Evolutionary conservation across 768 basidiomycete genomes (phyloP).

Genomic region (Lentinula lateritia): DNA sequence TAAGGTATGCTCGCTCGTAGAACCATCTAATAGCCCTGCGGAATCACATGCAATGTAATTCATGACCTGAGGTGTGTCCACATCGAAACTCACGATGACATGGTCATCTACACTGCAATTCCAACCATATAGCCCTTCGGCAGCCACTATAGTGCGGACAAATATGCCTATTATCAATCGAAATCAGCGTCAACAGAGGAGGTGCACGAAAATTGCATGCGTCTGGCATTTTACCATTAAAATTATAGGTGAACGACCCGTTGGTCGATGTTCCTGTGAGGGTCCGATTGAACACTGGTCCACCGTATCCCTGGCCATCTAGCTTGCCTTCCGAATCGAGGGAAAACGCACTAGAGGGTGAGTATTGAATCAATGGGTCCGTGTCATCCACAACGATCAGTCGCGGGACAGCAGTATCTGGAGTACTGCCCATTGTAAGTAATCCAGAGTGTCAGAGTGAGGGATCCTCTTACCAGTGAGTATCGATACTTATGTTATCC

Average conservation of each 20-base stretch:
- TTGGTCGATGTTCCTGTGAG: neutral
- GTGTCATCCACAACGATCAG: constrained; percentile 3
- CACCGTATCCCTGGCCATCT: neutral
- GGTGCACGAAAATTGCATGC: too few relatives aligned
- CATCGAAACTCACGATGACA: neutral
- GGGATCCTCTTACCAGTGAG: too few relatives aligned
- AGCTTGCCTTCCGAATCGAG: neutral
- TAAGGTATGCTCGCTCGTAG: neutral
- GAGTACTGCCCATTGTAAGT: neutral
- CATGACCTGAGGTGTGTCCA: neutral
- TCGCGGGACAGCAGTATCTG: neutral
- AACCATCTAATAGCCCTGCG: neutral
- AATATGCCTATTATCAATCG: neutral
- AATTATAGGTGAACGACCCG: neutral
- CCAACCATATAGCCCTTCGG: neutral
- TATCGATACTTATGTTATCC: too few relatives aligned
- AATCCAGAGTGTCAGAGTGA: too few relatives aligned
- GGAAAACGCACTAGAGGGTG: neutral
- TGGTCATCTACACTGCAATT: neutral
- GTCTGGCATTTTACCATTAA: neutral
- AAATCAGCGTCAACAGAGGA: neutral
- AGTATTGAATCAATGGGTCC: neutral
- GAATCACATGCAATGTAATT: constrained; percentile 4
- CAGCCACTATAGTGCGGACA: neutral
- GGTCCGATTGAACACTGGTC: neutral